Evolutionary conservation across 1,284 basidiomycete genomes (phyloP), one percentile per base, ranked within the genome.

Genomic region (Microbotryomycetes sp.): DNA sequence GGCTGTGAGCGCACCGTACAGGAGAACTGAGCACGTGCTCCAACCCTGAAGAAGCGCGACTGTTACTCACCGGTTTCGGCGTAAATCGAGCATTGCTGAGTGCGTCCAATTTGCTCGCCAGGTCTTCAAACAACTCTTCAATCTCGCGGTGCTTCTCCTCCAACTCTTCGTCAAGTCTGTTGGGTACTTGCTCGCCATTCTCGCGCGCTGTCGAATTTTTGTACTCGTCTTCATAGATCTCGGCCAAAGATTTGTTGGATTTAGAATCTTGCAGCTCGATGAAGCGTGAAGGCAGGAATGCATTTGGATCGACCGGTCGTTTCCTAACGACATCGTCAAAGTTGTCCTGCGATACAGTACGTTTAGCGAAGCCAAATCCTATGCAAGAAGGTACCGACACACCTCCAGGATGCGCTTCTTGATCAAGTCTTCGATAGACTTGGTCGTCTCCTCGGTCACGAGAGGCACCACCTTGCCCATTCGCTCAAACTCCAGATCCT

Each of bases 201-300:
- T 57, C 83, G 57, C 78, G 83, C n/a, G 76, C 77, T 68, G 81
- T 81, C 23, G 82, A 81, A 2, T 84, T 83, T 53, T 85, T 80
- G 76, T 88, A 98, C 67, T 96, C 92, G 66, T 89, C 87, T 75
- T 97, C 96, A 76, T 98, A 98, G 61, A 97, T 89, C 77, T 98
- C 89, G 6, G 92, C 92, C 35, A 99, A 82, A 0, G 89, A 92
- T 75, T 92, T 88, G 16, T 83, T 80, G 5, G 88, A 91, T 74
- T 92, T 89, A 15, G 83, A 85, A 71, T 97, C 93, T 72, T 91
- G 85, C 21, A 98, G 80, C 73, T 97, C 92, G 64, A 97, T 85
- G 66, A 91, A 80, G 24, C 88, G 83, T 0, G 91, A 94, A 0
- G 94, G 91, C 1, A 97, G 79, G 81, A 94, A 97, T 0, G 91